Conservation (phyloP, 441 rosid genomes). For the Populus tomentosa region DNA sequence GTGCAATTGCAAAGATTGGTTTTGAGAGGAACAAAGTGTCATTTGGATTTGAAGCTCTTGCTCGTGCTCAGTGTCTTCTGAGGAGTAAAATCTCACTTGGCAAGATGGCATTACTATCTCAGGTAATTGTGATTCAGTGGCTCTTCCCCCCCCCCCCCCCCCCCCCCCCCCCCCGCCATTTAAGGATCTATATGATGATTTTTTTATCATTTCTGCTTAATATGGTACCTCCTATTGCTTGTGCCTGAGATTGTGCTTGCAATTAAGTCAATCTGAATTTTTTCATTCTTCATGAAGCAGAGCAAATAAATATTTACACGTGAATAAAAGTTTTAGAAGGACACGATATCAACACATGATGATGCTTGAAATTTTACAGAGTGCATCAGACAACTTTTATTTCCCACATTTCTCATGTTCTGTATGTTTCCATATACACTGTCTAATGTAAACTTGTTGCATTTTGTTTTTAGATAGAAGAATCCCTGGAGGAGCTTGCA, state of each 20-base stretch:
- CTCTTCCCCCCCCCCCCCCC: not conserved
- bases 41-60: constrained; percentile 97
- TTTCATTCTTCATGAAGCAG: constrained; percentile 1
- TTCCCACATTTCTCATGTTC: not conserved
- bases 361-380: constrained; percentile 11
- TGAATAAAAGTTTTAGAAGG: not conserved
- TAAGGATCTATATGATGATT: constrained; percentile 1
- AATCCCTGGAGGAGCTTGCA: constrained; percentile 96
- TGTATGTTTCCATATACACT: not conserved
- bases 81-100: constrained; percentile 80
- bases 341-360: constrained; percentile 2
- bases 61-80: constrained; percentile 85
- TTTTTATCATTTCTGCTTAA: not conserved
- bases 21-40: constrained; percentile 86
- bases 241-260: not conserved
- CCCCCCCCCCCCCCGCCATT: not conserved
- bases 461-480: constrained; percentile 59
- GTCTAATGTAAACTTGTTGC: constrained; percentile 1
- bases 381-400: not conserved
- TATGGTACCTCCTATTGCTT: not conserved
- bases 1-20: constrained; percentile 81
- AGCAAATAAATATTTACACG: not conserved
- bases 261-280: not conserved
- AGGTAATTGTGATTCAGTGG: constrained; percentile 45
- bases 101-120: constrained; percentile 65